A percentile compares a stretch with the other conserved stretches of the same genome.
These are phyloP conservation scores for Neofusicoccum umdonicola DNA, from an alignment of 2,329 filamentous ascomycete species.

Conservation along the genomic window DNA sequence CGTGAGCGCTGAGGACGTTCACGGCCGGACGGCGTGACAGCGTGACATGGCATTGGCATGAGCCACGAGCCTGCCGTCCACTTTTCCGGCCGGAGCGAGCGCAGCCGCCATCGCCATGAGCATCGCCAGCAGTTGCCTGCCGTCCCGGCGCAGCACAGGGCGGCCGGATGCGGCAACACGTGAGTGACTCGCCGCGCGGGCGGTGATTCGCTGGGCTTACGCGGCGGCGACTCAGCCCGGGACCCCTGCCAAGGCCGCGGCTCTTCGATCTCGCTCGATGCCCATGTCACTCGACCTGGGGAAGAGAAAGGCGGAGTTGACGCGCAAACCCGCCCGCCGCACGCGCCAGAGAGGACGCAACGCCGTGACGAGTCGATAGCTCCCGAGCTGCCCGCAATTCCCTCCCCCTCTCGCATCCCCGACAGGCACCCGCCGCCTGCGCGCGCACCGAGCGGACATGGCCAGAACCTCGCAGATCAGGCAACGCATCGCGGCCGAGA, in stretches of 20 bases:
- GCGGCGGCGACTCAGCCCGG: background rate
- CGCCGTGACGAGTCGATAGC: slow-evolving; percentile 6
- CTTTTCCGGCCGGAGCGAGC: background rate
- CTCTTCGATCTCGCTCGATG: background rate
- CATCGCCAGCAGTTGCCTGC: background rate
- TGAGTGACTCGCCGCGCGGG: background rate
- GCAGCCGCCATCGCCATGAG: background rate
- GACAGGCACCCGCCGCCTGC: background rate
- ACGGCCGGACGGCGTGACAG: background rate
- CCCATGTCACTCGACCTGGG: slow-evolving; percentile 6
- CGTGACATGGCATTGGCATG: background rate
- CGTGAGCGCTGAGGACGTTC: background rate
- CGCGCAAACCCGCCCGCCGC: background rate
- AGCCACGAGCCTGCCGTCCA: background rate
- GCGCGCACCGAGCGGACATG: background rate
- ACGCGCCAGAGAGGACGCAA: slow-evolving; percentile 10
- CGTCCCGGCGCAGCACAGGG: background rate
- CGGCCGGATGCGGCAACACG: background rate
- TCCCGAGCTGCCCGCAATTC: background rate
- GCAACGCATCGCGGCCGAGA: background rate
- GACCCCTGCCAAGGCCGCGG: slow-evolving; percentile 12
- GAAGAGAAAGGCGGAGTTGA: background rate
- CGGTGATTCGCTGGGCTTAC: background rate
- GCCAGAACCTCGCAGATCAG: slow-evolving; percentile 9
- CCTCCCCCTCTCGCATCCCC: background rate